Evolutionary conservation across 768 basidiomycete genomes (phyloP).

Genomic region (Lactifluus subvellereus): DNA sequence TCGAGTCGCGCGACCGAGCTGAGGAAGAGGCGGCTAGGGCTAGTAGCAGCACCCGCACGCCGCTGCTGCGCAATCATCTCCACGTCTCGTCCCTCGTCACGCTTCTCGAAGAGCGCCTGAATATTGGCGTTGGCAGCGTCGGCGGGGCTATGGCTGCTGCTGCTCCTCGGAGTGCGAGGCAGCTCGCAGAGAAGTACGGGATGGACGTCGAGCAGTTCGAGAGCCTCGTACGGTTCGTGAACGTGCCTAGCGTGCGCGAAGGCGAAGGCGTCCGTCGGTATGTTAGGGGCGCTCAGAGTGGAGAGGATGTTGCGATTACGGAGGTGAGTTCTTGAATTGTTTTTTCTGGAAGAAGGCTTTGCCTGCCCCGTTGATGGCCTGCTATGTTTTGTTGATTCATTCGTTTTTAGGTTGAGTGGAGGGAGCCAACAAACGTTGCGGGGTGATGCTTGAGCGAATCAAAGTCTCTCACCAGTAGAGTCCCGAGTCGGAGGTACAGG

Average conservation of each 20-base stretch:
- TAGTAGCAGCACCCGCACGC: conserved; percentile 22
- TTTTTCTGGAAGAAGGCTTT: background rate
- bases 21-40: conserved; percentile 46
- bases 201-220: conserved; percentile 51
- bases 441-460: no score
- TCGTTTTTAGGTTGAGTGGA: conserved; percentile 11
- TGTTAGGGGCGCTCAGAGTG: conserved; percentile 34
- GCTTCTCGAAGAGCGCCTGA: conserved; percentile 60
- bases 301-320: conserved; percentile 48
- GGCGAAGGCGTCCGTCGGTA: conserved; percentile 24
- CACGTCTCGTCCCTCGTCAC: conserved; percentile 47
- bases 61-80: conserved; percentile 45
- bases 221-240: conserved; percentile 51
- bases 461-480: no score
- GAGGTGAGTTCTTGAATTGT: conserved; percentile 37
- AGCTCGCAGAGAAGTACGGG: conserved; percentile 48
- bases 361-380: background rate
- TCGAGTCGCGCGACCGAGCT: conserved; percentile 48
- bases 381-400: background rate
- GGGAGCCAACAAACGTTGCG: background rate
- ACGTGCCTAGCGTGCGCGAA: conserved; percentile 54
- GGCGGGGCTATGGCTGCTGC: no score
- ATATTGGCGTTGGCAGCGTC: background rate
- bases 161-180: background rate
- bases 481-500: no score